Evolutionary conservation across 106 monocot species (phyloP).

Genomic region (Phalaenopsis aphrodite): DNA sequence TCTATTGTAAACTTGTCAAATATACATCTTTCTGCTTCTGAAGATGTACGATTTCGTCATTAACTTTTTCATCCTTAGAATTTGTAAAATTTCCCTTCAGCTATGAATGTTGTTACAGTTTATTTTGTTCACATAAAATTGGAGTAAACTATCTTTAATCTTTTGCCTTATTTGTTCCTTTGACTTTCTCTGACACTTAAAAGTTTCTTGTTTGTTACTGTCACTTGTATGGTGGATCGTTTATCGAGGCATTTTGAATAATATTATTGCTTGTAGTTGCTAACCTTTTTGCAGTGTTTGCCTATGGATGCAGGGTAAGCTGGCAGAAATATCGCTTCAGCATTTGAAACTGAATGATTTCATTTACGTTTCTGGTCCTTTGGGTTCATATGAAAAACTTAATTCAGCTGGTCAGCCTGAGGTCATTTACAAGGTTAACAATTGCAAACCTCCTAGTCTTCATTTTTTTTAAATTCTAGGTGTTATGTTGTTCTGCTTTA

Average conservation of each 20-base stretch:
- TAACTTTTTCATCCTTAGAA: background rate
- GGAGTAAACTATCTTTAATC: background rate
- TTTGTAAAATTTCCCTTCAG: background rate
- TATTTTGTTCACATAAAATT: background rate
- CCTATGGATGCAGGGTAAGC: constrained; percentile 26
- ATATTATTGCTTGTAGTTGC: constrained; percentile 2
- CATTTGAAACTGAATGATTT: constrained; percentile 57
- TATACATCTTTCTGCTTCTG: background rate
- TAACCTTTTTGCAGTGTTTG: constrained; percentile 36
- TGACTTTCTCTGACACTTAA: background rate
- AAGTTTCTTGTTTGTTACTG: background rate
- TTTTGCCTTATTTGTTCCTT: background rate
- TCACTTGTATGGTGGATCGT: no score
- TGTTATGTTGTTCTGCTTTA: background rate
- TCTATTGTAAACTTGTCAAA: background rate
- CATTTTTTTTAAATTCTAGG: constrained; percentile 3
- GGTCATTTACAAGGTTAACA: constrained; percentile 44
- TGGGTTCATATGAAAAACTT: constrained; percentile 42
- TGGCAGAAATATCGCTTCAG: constrained; percentile 40
- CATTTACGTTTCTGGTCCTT: constrained; percentile 50
- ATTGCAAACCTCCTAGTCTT: background rate
- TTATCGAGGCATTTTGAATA: background rate
- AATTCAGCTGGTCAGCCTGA: constrained; percentile 23
- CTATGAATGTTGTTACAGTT: background rate
- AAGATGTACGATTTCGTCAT: background rate